Percentiles rank a stretch among this genome's conserved stretches.
Conservation (phyloP, 306 rosid genomes). For the Quercus dentata region DNA sequence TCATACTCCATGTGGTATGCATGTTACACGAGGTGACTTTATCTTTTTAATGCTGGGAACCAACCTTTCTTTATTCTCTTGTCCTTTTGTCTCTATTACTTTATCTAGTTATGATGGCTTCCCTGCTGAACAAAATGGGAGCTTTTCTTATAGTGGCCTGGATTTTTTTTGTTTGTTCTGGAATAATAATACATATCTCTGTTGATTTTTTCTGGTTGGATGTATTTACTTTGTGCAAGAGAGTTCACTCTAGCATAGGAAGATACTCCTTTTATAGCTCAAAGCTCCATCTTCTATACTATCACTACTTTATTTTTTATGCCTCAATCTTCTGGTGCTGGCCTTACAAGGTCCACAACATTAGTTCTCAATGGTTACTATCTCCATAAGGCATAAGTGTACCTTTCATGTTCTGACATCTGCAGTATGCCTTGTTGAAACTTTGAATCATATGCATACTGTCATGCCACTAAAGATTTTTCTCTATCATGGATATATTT, state of each 20-base stretch:
- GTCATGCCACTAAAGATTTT: neutral
- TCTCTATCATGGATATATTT: neutral
- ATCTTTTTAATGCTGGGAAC: neutral
- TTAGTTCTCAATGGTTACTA: neutral
- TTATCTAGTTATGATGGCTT: conserved; percentile 14
- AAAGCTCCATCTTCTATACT: neutral
- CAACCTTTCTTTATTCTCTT: neutral
- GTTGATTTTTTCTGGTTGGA: neutral
- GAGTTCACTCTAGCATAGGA: neutral
- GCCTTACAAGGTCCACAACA: neutral
- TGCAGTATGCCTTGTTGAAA: neutral
- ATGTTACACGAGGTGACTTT: neutral
- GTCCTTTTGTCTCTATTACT: conserved; percentile 4
- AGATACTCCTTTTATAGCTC: neutral
- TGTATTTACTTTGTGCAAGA: neutral
- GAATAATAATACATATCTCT: neutral
- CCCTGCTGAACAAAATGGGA: conserved; percentile 10
- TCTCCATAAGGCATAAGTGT: neutral
- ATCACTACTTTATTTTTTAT: neutral
- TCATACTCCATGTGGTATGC: conserved; percentile 18
- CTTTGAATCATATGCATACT: neutral
- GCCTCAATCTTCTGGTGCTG: neutral
- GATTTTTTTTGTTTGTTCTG: too few species aligned
- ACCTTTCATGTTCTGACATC: neutral
- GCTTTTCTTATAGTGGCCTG: neutral